These are phyloP conservation scores for Eustoma russellianum DNA, from an alignment of 257 asterid species.

Conservation along the genomic window DNA sequence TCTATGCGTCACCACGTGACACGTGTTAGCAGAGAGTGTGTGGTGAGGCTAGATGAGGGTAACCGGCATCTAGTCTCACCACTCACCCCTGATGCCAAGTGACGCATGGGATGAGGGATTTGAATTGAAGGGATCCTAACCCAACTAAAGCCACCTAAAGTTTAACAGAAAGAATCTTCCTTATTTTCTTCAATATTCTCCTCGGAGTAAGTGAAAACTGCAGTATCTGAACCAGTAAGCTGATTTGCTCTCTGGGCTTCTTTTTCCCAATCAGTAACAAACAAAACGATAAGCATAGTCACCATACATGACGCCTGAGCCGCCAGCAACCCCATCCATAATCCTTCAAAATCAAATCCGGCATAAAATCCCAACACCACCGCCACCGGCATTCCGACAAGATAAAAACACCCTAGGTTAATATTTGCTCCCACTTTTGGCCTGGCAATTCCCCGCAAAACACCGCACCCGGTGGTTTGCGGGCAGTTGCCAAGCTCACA, in stretches of 20 bases:
- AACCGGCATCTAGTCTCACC: too few species aligned
- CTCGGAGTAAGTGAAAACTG: constrained; percentile 1
- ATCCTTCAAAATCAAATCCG: constrained; percentile 59
- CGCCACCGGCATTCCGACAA: constrained; percentile 77
- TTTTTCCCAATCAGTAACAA: constrained; percentile 59
- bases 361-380: constrained; percentile 45
- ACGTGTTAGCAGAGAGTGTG: too few species aligned
- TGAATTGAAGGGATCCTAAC: too few species aligned
- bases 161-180: constrained; percentile 17
- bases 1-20: too few species aligned
- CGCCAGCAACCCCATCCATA: constrained; percentile 76
- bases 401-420: constrained; percentile 67
- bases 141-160: too few species aligned
- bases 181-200: constrained; percentile 14
- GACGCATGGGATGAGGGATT: too few species aligned
- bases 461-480: constrained; percentile 91
- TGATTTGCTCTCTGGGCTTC: constrained; percentile 50
- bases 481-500: constrained; percentile 93
- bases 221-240: constrained; percentile 31
- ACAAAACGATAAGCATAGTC: constrained; percentile 53
- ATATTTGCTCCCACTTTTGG: constrained; percentile 78
- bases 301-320: constrained; percentile 71
- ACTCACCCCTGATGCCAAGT: too few species aligned
- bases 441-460: constrained; percentile 72
- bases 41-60: too few species aligned